A percentile compares a stretch with the other conserved stretches of the same genome.
Conservation (phyloP, 345 rosid genomes). For the Turritis glabra region DNA sequence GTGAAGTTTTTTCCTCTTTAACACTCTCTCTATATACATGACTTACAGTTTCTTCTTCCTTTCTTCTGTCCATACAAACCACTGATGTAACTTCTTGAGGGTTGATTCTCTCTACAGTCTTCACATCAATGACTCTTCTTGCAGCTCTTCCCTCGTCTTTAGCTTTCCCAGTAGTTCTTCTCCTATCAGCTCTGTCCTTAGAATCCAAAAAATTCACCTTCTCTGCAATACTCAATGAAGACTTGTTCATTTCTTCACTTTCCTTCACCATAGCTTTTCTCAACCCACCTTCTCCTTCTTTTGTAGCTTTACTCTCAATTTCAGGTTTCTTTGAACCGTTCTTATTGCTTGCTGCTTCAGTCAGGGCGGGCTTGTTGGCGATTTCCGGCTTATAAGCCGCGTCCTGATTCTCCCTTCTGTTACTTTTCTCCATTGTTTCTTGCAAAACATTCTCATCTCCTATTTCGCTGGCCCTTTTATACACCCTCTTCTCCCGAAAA, state of each 20-base stretch:
- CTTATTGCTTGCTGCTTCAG: background rate
- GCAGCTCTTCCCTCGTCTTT: background rate
- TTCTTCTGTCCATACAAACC: background rate
- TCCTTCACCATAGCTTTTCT: background rate
- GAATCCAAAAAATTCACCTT: slow-evolving; percentile 10
- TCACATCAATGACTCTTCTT: background rate
- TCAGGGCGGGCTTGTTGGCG: background rate
- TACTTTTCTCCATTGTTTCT: background rate
- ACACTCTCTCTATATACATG: background rate
- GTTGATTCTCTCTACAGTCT: background rate
- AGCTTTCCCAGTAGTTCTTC: background rate
- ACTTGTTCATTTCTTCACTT: background rate
- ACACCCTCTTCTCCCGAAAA: background rate
- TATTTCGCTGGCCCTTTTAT: background rate
- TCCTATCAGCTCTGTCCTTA: background rate
- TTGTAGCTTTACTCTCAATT: background rate
- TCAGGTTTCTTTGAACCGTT: background rate
- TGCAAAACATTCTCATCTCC: background rate
- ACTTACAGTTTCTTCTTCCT: slow-evolving; percentile 7
- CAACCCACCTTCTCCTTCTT: slow-evolving; percentile 10
- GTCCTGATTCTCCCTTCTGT: background rate
- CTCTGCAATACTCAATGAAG: slow-evolving; percentile 5
- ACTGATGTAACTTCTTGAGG: background rate
- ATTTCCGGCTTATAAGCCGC: background rate
- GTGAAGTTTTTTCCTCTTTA: background rate